A percentile compares a stretch with the other conserved stretches of the same genome.
These are phyloP conservation scores for Myxozyma nipponensis DNA, from an alignment of 805 yeast species.

Conservation along the genomic window DNA sequence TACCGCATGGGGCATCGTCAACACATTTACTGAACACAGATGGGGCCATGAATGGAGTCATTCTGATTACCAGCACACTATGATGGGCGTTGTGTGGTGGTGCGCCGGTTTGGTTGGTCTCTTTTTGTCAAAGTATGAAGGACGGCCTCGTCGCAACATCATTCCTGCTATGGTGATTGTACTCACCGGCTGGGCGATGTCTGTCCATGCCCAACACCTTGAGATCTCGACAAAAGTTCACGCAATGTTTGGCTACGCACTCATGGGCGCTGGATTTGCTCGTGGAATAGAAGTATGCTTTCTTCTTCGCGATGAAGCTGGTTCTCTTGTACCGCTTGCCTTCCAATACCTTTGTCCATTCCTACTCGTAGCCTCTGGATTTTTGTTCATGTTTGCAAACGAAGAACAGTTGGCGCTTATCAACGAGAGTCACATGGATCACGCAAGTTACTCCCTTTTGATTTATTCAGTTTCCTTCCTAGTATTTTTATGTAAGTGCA, in stretches of 20 bases:
- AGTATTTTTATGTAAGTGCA: constrained; percentile 44
- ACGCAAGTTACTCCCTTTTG: constrained; percentile 73
- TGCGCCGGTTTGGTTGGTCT: constrained; percentile 86
- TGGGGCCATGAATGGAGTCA: constrained; percentile 95
- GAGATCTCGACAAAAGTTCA: constrained; percentile 82
- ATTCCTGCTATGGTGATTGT: constrained; percentile 79
- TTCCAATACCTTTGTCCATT: constrained; percentile 89
- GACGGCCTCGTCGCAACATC: constrained; percentile 55
- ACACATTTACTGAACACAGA: constrained; percentile 93
- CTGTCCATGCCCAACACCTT: constrained; percentile 76
- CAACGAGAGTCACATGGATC: constrained; percentile 72
- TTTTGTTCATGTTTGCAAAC: constrained; percentile 85
- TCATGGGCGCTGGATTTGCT: constrained; percentile 72
- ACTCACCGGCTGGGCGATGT: constrained; percentile 93
- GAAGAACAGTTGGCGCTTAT: constrained; percentile 81
- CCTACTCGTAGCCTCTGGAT: constrained; percentile 65
- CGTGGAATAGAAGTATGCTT: constrained; percentile 79
- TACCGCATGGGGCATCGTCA: constrained; percentile 87
- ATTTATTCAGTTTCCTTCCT: constrained; percentile 70
- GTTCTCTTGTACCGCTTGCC: constrained; percentile 50
- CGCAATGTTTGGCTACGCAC: constrained; percentile 73
- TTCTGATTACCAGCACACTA: constrained; percentile 70
- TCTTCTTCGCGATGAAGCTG: constrained; percentile 54
- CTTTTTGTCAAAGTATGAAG: constrained; percentile 54
- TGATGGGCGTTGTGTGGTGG: constrained; percentile 96